Evolutionary conservation across 202 grass and related monocot species (phyloP), one percentile per base, ranked within the genome.

Genomic region (Saccharum hybrid): DNA sequence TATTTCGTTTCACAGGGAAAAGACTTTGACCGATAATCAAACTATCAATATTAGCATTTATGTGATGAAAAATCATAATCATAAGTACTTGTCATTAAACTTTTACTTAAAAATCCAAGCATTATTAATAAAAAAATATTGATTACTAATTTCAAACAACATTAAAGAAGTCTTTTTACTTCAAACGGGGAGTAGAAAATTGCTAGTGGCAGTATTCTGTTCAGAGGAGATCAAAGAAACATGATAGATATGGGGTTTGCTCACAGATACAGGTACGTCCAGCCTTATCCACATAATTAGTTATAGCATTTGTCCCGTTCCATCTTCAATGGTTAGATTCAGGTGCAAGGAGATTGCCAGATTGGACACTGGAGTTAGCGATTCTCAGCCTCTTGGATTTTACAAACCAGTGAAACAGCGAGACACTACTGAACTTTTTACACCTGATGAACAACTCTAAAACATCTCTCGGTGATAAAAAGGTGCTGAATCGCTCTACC

Each of bases 391-490:
- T 51, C 48, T 51, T 52, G 4, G 49, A 52, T 52, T 49, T 49
- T 49, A 49, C 13, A 49, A 49, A 49, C 46, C 4, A 48, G 40
- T 42, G 40, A 42, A 42, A 42, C 2, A 48, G 38, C 76, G 39
- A 63, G 15, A 7, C 23, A 30, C 37, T 72, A 82, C 28, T 66
- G 72, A 14, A 10, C 7, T 73, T 78, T 86, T 52, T 86, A 86
- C 67, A 79, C 21, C 38, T 68, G n/a, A 37, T 68, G 30, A 37
- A 22, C 30, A 78, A 28, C 48, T 70, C 51, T 36, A 74, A 34
- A 76, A 26, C 14, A 26, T 14, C 40, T 42, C 38, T 64, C 26
- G 4, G 26, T 68, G 41, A 74, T 78, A 78, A 61, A 61, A 74
- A 78, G 21, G n/a, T 73, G 19, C 37, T 73, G 71, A 60, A 51